Conservation (phyloP, 2,329 filamentous ascomycete genomes). For the Aspergillus sp. region DNA sequence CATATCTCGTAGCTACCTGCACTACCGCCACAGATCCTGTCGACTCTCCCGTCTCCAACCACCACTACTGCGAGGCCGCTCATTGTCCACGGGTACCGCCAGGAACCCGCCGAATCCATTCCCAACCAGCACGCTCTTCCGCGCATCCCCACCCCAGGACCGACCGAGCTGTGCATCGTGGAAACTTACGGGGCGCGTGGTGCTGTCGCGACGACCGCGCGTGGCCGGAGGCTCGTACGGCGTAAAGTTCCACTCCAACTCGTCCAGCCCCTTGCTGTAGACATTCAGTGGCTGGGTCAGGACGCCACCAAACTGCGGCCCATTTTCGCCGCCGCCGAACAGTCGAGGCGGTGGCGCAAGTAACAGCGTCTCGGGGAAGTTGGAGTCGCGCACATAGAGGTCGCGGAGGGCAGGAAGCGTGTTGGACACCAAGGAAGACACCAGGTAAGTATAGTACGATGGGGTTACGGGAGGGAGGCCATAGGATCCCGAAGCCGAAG, state of each 20-base stretch:
- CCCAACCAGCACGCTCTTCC: conserved; percentile 63
- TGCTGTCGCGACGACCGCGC: conserved; percentile 35
- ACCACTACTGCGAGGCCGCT: conserved; percentile 35
- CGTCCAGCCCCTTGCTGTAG: conserved; percentile 66
- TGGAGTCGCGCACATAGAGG: conserved; percentile 81
- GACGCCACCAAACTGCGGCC: conserved; percentile 25
- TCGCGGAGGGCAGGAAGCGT: conserved; percentile 70
- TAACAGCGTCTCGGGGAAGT: conserved; percentile 77
- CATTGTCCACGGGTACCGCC: conserved; percentile 58
- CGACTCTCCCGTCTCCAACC: conserved; percentile 32
- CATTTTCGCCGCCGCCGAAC: conserved; percentile 43
- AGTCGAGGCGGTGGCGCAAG: conserved; percentile 64
- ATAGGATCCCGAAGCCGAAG: conserved; percentile 56
- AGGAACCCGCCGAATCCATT: conserved; percentile 68
- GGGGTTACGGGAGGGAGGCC: conserved; percentile 50
- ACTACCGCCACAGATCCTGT: conserved; percentile 40
- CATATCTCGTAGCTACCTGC: no score
- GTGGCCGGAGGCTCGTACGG: conserved; percentile 52
- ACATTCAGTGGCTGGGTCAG: conserved; percentile 61
- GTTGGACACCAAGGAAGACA: conserved; percentile 74
- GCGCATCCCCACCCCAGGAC: conserved; percentile 59
- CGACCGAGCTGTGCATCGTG: conserved; percentile 49
- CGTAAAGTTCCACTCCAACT: conserved; percentile 68
- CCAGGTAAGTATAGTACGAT: conserved; percentile 81
- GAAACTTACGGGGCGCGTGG: conserved; percentile 47